phyloP scores from a whole-genome alignment of 768 basidiomycete species.

The Kwoniella sp. region DNA sequence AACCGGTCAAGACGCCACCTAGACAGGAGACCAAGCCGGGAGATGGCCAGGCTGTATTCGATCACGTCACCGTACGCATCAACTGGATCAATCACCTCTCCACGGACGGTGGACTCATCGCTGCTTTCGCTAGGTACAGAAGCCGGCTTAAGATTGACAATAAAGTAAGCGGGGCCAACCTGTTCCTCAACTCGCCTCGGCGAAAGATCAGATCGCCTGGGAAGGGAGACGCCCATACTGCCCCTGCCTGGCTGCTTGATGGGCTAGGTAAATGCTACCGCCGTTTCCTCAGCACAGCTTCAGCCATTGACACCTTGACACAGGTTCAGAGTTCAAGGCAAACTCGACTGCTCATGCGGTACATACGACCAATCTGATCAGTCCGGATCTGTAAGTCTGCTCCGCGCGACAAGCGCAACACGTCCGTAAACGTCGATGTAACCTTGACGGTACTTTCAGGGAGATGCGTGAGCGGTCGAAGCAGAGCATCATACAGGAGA shows the following conservation, averaged over 20 bases:
- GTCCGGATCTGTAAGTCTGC: slow-evolving; percentile 10
- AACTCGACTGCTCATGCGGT: slow-evolving; percentile 19
- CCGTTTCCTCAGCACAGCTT: too few relatives aligned
- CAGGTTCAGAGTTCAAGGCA: slow-evolving; percentile 5
- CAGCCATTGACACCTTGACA: too few relatives aligned
- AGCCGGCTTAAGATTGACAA: neutral
- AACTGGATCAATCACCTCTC: slow-evolving; percentile 6
- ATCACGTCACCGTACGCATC: neutral
- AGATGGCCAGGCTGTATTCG: too few relatives aligned
- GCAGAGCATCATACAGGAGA: slow-evolving; percentile 10
- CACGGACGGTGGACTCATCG: slow-evolving; percentile 3
- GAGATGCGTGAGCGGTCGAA: neutral
- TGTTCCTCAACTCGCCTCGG: slow-evolving; percentile 11
- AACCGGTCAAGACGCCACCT: too few relatives aligned
- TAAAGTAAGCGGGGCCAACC: neutral
- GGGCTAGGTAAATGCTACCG: too few relatives aligned
- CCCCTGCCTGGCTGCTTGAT: too few relatives aligned
- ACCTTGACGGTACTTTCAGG: neutral
- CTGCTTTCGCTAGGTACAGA: neutral
- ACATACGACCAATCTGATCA: slow-evolving; percentile 18
- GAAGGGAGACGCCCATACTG: too few relatives aligned
- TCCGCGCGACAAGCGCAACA: too few relatives aligned
- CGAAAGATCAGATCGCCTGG: neutral
- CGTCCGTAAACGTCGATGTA: neutral
- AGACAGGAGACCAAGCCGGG: too few relatives aligned